Percentiles rank a stretch among this genome's conserved stretches.
Conservation (phyloP, 2,329 filamentous ascomycete genomes). For the Phaeosphaeriaceae sp. region DNA sequence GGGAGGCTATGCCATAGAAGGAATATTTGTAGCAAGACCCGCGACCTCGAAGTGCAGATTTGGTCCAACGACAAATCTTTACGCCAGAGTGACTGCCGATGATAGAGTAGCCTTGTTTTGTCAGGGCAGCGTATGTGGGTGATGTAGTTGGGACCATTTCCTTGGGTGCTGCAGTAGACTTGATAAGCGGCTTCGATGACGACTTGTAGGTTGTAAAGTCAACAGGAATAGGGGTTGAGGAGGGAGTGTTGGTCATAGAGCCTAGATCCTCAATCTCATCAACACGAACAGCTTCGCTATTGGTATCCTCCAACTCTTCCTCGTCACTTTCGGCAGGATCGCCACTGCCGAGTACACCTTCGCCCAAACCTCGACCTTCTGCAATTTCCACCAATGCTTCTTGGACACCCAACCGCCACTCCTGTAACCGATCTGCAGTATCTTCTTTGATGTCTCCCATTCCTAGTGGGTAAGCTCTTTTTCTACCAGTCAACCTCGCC, state of each 20-base stretch:
- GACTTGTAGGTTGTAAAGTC: conserved; percentile 82
- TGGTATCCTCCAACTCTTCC: conserved; percentile 58
- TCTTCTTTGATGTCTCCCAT: conserved; percentile 86
- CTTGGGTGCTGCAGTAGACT: conserved; percentile 62
- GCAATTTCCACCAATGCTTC: conserved; percentile 70
- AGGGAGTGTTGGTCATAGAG: conserved; percentile 60
- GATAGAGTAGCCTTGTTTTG: conserved; percentile 95
- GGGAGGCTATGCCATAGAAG: conserved; percentile 95
- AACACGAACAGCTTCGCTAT: conserved; percentile 54
- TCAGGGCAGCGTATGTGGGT: conserved; percentile 85
- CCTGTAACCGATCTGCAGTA: conserved; percentile 67
- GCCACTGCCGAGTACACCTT: conserved; percentile 79
- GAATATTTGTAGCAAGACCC: conserved; percentile 98
- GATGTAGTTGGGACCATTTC: conserved; percentile 95
- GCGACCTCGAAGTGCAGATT: conserved; percentile 89
- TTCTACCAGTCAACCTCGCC: conserved; percentile 88
- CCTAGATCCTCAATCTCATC: conserved; percentile 88
- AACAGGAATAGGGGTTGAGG: conserved; percentile 67
- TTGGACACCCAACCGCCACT: conserved; percentile 79
- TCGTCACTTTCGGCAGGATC: conserved; percentile 85
- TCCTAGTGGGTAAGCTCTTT: conserved; percentile 86
- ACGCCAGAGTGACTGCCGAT: conserved; percentile 95
- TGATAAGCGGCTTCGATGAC: conserved; percentile 51
- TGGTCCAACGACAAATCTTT: conserved; percentile 98
- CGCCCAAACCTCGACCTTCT: conserved; percentile 61